Base-by-base conservation (phyloP, 1,284 basidiomycete species). In the Amylostereum chailletii region DNA sequence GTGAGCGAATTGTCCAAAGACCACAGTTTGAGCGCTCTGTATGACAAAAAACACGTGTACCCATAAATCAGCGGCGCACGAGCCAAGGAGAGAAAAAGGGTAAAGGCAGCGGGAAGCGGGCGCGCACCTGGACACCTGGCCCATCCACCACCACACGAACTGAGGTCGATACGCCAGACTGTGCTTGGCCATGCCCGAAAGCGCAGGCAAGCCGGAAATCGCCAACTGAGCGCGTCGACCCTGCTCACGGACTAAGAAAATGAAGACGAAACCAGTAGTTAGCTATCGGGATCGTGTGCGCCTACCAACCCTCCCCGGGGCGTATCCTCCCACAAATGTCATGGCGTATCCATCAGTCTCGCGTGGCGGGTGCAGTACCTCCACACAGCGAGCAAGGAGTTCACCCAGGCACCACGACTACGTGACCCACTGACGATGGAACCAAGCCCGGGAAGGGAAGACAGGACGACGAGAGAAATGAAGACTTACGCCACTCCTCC, bases 81-180 rank as follows among this genome's bases (percentile, higher is more conserved):
- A 19, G 19, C 19, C 19, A 19, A 19, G 19, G 19, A 19, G 19
- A 19, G 19, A 19, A 1, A 19, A 19, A 19, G 19, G 19, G 19
- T 19, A 19, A 19, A 19, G 19, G 19, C 19, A 19, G 19, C 19
- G 42, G 10, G 26, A 34, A n/a, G 43, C 26, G 42, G 29, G 38
- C 27, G 64, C 66, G 47, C 55, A 83, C 84, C 83, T 72, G 54
- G 69, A 72, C 42, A 86, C 74, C 61, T 88, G 83, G 10, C 75
- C 74, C 81, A 86, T 85, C 60, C 87, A 86, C 84, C 84, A 88
- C 64, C 84, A 85, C 31, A 81, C 69, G 60, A 81, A 83, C 63
- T 83, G 84, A 3, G 85, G 85, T 46, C 84, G 67, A 26, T 74
- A 70, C 4, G 74, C 64, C 36, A 86, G 63, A 33, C 71, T 63